A percentile compares a stretch with the other conserved stretches of the same genome.
Conservation (phyloP, 345 rosid species). For the Physaria fendleri region DNA sequence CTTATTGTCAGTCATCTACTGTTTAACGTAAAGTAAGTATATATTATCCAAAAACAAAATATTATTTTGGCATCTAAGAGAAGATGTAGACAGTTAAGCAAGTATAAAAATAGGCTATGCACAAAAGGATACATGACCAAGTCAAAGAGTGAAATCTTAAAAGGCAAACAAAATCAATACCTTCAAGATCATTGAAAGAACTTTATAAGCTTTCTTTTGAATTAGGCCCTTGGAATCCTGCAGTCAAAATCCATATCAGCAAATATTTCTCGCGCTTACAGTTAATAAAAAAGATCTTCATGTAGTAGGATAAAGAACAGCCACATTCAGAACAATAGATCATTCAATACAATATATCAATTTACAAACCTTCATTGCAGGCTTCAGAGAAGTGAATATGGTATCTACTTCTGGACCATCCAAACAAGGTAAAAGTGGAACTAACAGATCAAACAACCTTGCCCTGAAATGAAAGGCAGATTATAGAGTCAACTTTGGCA, state of each 20-base stretch:
- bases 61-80: neutral
- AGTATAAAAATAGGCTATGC: constrained; percentile 2
- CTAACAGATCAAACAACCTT: constrained; percentile 66
- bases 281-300: neutral
- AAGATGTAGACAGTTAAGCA: constrained; percentile 1
- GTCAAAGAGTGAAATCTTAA: neutral
- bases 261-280: neutral
- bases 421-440: constrained; percentile 78
- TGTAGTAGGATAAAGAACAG: neutral
- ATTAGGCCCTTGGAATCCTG: constrained; percentile 68
- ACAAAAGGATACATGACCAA: constrained; percentile 2
- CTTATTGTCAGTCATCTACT: neutral
- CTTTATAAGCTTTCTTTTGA: constrained; percentile 95
- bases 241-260: constrained; percentile 21
- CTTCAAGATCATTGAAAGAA: constrained; percentile 71
- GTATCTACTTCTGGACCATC: constrained; percentile 45
- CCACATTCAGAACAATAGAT: neutral
- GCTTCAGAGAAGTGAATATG: constrained; percentile 54
- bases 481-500: constrained; percentile 1
- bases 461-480: constrained; percentile 50
- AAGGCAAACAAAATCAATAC: constrained; percentile 33
- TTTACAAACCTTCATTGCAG: constrained; percentile 68
- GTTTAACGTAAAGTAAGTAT: neutral
- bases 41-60: neutral
- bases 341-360: constrained; percentile 6